Conservation (phyloP, 768 basidiomycete genomes). For the Imleria badia region DNA sequence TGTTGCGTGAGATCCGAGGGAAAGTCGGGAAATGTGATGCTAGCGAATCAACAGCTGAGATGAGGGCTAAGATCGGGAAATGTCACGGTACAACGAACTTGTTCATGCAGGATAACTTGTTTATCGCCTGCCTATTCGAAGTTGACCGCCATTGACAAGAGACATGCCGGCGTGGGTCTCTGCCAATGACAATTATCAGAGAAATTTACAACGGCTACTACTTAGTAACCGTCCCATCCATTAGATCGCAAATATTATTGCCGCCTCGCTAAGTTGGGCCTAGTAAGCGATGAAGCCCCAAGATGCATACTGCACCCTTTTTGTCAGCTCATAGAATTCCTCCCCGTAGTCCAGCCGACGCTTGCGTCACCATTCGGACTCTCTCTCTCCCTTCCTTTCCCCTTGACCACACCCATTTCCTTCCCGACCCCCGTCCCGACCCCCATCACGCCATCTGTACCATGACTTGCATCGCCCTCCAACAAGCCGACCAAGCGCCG, state of each 20-base stretch:
- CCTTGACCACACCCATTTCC: slow-evolving; percentile 3
- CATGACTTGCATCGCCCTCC: slow-evolving; percentile 2
- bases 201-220: no score
- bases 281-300: no score
- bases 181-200: no score
- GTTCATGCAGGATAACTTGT: background rate
- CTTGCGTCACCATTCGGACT: background rate
- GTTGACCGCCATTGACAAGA: no score
- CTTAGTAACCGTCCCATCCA: no score
- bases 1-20: slow-evolving; percentile 12
- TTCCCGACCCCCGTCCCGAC: background rate
- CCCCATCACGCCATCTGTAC: background rate
- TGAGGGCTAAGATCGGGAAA: background rate
- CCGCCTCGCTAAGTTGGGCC: no score
- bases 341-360: slow-evolving; percentile 2
- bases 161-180: no score
- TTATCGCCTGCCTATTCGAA: no score
- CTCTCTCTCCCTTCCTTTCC: slow-evolving; percentile 14
- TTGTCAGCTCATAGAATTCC: slow-evolving; percentile 16
- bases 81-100: background rate
- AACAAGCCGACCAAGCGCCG: slow-evolving; percentile 21
- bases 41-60: background rate
- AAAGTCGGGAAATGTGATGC: slow-evolving; percentile 15
- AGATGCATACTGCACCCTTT: no score
- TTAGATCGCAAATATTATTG: no score